Evolutionary conservation across 805 yeast species (phyloP), one percentile per base, ranked within the genome.

Genomic region (Helenozyma rhizophorensis): DNA sequence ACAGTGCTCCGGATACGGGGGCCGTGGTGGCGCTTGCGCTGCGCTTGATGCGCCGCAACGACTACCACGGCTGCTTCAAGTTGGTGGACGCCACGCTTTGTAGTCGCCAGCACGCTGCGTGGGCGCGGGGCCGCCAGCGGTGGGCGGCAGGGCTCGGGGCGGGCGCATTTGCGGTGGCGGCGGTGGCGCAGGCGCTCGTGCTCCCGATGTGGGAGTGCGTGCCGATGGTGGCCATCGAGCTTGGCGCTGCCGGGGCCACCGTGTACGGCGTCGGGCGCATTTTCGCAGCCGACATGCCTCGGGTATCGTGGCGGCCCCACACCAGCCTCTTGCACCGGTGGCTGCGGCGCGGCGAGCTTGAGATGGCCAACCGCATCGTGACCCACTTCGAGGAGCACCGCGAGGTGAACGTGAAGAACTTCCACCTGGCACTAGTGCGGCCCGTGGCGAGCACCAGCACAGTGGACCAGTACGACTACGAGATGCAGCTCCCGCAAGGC

Each of bases 351-450:
- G 54, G 56, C 9, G 71, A 65, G 37, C 40, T 65, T 6, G 27
- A 51, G 4, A 34, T 49, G 7, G 50, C 61, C 10, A 62, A 63
- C 39, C 52, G 54, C 32, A 54, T 67, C 16, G 50, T 68, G 34
- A 54, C 57, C 7, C 60, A 62, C 36, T 68, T 59, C 33, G 72
- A 68, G 41, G 73, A 68, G 47, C 51, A 56, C 37, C 58, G 58
- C 35, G 73, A 68, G 34, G 46, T 63, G 25, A 68, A 66, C 33
- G 48, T 64, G 10, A 48, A 54, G 23, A 68, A 68, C 37, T 68
- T 49, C 40, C 72, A 68, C 44, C 15, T 32, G 11, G 37, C 42
- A 4, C 25, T 23, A 4, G 29, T 34, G 10, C 31, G 45, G 16
- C 23, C 24, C 9, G 28, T 24, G 24, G 12, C 34, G 3, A 21